Evolutionary conservation across 164 flowering plant species (phyloP).

Genomic region (Annona cherimola): DNA sequence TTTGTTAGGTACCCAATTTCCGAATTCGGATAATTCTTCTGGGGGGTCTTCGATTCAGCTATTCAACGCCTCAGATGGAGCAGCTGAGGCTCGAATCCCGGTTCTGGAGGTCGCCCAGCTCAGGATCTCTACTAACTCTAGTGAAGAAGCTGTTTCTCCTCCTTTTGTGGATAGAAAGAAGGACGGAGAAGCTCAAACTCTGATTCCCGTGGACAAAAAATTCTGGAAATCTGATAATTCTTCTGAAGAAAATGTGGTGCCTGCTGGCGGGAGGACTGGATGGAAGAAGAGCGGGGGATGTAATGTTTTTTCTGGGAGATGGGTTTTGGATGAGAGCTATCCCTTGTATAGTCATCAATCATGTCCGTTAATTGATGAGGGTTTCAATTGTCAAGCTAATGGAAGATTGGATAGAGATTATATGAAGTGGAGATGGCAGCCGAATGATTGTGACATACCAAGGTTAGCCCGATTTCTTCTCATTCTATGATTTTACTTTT

Average conservation of each 20-base stretch:
- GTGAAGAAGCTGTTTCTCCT: background rate
- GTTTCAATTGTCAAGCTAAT: constrained; percentile 71
- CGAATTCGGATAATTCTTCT: background rate
- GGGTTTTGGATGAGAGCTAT: constrained; percentile 83
- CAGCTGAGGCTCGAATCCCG: constrained; percentile 1
- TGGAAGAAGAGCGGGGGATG: constrained; percentile 32
- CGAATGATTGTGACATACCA: constrained; percentile 70
- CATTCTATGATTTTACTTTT: background rate
- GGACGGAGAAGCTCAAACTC: background rate
- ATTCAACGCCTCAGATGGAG: constrained; percentile 12
- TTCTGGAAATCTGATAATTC: constrained; percentile 4
- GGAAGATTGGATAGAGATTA: constrained; percentile 73
- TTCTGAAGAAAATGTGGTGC: constrained; percentile 1
- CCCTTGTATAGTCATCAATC: constrained; percentile 66
- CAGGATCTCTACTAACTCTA: background rate
- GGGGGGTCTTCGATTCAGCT: background rate
- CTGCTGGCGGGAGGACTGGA: constrained; percentile 11
- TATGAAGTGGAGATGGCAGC: constrained; percentile 96
- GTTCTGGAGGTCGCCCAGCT: background rate
- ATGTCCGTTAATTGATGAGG: constrained; percentile 88
- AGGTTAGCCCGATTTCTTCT: constrained; percentile 37
- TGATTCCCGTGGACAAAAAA: background rate
- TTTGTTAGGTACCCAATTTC: background rate
- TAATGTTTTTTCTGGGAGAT: constrained; percentile 65
- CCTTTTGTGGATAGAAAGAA: constrained; percentile 5